Evolutionary conservation across 176 grass and related monocot genomes (phyloP).

Genomic region (Phoenix roebelenii): DNA sequence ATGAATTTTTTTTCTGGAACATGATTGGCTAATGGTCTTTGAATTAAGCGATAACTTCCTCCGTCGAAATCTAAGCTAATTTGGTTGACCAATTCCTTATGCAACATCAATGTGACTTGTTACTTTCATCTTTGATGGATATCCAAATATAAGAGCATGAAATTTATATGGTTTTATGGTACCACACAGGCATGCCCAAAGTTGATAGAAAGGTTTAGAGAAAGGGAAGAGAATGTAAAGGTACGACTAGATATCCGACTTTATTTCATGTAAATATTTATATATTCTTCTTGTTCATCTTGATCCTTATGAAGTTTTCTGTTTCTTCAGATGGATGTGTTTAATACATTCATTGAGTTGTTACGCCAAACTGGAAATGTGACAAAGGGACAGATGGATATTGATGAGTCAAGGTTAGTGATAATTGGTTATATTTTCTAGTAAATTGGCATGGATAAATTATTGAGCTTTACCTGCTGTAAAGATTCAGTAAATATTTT

Average conservation of each 20-base stretch:
- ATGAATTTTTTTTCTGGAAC: too few relatives aligned
- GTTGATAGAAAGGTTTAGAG: slow-evolving; percentile 87
- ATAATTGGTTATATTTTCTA: neutral
- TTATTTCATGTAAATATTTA: slow-evolving; percentile 2
- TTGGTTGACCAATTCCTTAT: too few relatives aligned
- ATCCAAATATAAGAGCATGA: too few relatives aligned
- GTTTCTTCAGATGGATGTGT: slow-evolving; percentile 83
- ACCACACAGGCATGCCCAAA: slow-evolving; percentile 80
- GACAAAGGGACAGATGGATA: slow-evolving; percentile 81
- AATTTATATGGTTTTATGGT: neutral
- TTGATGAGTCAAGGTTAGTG: slow-evolving; percentile 72
- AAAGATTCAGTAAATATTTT: too few relatives aligned
- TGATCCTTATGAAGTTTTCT: slow-evolving; percentile 17
- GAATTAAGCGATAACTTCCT: too few relatives aligned
- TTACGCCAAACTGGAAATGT: slow-evolving; percentile 93
- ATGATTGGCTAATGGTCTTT: too few relatives aligned
- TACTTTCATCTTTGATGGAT: too few relatives aligned
- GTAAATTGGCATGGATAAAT: too few relatives aligned
- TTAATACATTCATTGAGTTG: slow-evolving; percentile 95
- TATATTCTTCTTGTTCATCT: neutral
- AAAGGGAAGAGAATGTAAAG: slow-evolving; percentile 99
- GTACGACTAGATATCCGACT: slow-evolving; percentile 20
- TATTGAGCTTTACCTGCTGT: too few relatives aligned
- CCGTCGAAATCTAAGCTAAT: too few relatives aligned
- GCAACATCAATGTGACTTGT: too few relatives aligned